phyloP scores from a whole-genome alignment of 2,329 filamentous ascomycete genomes.

The Neurospora crassa region DNA sequence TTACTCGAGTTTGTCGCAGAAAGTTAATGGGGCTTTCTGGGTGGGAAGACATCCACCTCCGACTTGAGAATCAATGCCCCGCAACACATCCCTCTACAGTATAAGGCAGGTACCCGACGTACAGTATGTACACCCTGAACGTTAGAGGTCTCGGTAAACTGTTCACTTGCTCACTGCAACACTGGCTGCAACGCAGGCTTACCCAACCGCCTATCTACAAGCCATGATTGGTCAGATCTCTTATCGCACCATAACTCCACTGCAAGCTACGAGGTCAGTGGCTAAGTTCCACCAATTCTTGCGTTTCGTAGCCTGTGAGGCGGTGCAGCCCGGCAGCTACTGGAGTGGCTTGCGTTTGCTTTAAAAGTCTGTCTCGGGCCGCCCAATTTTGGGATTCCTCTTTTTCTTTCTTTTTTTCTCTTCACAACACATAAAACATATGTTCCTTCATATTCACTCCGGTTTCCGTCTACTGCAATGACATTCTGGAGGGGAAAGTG shows the following conservation, averaged over 20 bases:
- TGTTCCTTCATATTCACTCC: constrained; percentile 62
- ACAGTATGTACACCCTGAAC: not conserved
- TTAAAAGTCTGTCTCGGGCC: not conserved
- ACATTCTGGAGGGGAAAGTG: constrained; percentile 58
- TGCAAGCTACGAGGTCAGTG: not conserved
- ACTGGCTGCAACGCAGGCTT: not conserved
- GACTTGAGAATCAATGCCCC: not conserved
- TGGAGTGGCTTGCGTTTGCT: not conserved
- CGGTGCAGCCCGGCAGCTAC: not conserved
- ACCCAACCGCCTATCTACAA: not conserved
- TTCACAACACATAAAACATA: constrained; percentile 25
- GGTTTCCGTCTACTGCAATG: constrained; percentile 45
- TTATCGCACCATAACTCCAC: not conserved
- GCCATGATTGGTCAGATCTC: not conserved
- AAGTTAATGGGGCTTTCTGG: not conserved
- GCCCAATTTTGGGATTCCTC: constrained; percentile 9
- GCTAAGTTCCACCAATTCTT: not conserved
- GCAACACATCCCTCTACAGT: not conserved
- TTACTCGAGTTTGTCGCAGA: not conserved
- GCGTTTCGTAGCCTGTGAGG: not conserved
- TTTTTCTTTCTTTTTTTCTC: constrained; percentile 23
- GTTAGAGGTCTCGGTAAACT: no score
- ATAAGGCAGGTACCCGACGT: not conserved
- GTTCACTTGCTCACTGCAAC: not conserved
- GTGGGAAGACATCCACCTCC: not conserved